phyloP scores from a whole-genome alignment of 352 stramenopile species.

The Globisporangium cystogenes region DNA sequence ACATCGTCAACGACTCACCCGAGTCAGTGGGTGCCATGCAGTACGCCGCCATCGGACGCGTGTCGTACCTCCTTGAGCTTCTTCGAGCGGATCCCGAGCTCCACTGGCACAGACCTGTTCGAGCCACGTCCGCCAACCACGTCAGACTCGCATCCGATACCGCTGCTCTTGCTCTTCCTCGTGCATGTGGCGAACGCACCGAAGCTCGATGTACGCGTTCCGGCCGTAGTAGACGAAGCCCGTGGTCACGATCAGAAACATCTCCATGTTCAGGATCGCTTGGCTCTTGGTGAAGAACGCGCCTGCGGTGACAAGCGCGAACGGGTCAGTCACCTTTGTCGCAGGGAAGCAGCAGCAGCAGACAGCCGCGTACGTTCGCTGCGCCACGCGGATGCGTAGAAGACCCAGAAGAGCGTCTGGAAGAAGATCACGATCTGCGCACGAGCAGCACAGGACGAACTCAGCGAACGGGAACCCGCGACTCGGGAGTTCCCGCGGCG shows the following conservation, averaged over 20 bases:
- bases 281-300: constrained; percentile 77
- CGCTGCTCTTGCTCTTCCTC: neutral
- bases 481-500: too few relatives aligned
- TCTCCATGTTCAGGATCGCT: constrained; percentile 77
- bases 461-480: too few relatives aligned
- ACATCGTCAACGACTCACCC: too few relatives aligned
- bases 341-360: neutral
- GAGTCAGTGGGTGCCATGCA: neutral
- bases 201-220: constrained; percentile 75
- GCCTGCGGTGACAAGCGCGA: constrained; percentile 19
- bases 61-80: constrained; percentile 68
- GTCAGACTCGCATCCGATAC: neutral
- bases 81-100: constrained; percentile 71
- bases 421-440: constrained; percentile 46
- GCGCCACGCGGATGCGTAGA: constrained; percentile 68
- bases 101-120: constrained; percentile 69
- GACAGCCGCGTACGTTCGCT: constrained; percentile 46
- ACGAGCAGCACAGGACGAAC: too few relatives aligned
- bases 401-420: constrained; percentile 72
- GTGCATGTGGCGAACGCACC: constrained; percentile 21
- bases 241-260: constrained; percentile 70
- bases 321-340: neutral
- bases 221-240: constrained; percentile 75
- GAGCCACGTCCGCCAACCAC: neutral
- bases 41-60: neutral